Evolutionary conservation across 2,329 filamentous ascomycete genomes (phyloP).

Genomic region (Diaporthe caulivora): DNA sequence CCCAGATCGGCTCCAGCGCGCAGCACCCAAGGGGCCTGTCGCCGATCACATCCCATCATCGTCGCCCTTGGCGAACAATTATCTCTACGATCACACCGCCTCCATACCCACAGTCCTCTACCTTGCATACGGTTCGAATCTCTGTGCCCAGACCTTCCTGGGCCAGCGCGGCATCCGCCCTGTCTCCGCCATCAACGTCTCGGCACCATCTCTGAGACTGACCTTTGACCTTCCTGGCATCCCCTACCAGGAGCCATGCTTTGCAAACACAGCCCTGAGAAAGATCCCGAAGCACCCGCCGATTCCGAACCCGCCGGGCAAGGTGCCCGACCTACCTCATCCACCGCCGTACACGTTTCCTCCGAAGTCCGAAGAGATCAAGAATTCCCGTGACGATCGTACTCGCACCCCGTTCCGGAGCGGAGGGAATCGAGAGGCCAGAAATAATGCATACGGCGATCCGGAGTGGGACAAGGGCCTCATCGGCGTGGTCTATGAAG

Average conservation of each 20-base stretch:
- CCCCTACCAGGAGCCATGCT: conserved; percentile 91
- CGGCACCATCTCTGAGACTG: conserved; percentile 81
- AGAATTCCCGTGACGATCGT: background rate
- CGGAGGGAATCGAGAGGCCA: background rate
- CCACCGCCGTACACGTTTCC: conserved; percentile 38
- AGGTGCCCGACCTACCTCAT: conserved; percentile 43
- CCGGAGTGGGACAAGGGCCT: conserved; percentile 82
- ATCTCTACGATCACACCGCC: conserved; percentile 33
- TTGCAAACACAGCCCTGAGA: conserved; percentile 81
- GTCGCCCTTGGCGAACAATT: conserved; percentile 43
- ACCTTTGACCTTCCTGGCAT: conserved; percentile 89
- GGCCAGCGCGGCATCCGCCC: conserved; percentile 84
- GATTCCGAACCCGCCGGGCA: conserved; percentile 44
- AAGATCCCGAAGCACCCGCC: conserved; percentile 58
- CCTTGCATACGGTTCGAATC: conserved; percentile 93
- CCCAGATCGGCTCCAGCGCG: conserved; percentile 52
- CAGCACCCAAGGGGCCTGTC: conserved; percentile 40
- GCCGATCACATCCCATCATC: conserved; percentile 44
- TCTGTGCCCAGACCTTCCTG: conserved; percentile 83
- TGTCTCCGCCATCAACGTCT: conserved; percentile 83
- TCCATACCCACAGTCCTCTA: conserved; percentile 73
- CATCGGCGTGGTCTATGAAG: conserved; percentile 95
- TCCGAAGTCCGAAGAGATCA: conserved; percentile 1
- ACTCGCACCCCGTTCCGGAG: conserved; percentile 30
- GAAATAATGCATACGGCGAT: conserved; percentile 57